Conservation (phyloP, 1,284 basidiomycete species). For the Cystobasidiaceae sp. region DNA sequence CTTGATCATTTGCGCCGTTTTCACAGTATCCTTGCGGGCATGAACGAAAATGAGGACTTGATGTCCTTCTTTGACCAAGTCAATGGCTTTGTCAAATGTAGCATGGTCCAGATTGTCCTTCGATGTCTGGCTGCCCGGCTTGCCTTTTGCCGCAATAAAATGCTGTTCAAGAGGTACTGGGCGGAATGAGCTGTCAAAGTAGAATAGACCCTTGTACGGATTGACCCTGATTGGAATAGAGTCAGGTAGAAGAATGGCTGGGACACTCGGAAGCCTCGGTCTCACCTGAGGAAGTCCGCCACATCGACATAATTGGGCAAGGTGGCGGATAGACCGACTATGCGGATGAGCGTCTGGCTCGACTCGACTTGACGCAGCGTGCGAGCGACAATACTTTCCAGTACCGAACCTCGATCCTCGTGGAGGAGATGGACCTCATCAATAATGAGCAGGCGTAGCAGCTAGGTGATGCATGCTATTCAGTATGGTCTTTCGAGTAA, state of each 20-base stretch:
- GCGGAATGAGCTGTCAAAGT: conserved; percentile 95
- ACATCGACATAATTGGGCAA: conserved; percentile 97
- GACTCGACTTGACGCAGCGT: conserved; percentile 93
- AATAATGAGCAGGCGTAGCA: conserved; percentile 90
- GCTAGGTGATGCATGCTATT: conserved; percentile 51
- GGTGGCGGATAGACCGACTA: conserved; percentile 96
- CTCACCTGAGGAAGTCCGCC: conserved; percentile 82
- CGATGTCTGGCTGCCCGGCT: conserved; percentile 66
- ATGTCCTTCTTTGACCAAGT: conserved; percentile 78
- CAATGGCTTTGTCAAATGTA: conserved; percentile 72
- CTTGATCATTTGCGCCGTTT: conserved; percentile 76
- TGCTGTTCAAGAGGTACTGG: conserved; percentile 97
- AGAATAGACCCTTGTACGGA: conserved; percentile 86
- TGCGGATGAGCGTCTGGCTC: conserved; percentile 93
- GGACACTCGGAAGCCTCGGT: neutral
- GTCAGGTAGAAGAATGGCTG: neutral
- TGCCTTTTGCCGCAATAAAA: conserved; percentile 93
- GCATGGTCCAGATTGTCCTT: conserved; percentile 84
- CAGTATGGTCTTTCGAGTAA: too few relatives aligned
- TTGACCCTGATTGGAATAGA: conserved; percentile 63
- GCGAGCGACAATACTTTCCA: conserved; percentile 95
- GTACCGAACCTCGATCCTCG: conserved; percentile 96
- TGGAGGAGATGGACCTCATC: conserved; percentile 97
- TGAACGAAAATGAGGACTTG: conserved; percentile 99
- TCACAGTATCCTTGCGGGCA: conserved; percentile 96